Conservation (phyloP, 2,329 filamentous ascomycete species). For the Rachicladosporium sp. region DNA sequence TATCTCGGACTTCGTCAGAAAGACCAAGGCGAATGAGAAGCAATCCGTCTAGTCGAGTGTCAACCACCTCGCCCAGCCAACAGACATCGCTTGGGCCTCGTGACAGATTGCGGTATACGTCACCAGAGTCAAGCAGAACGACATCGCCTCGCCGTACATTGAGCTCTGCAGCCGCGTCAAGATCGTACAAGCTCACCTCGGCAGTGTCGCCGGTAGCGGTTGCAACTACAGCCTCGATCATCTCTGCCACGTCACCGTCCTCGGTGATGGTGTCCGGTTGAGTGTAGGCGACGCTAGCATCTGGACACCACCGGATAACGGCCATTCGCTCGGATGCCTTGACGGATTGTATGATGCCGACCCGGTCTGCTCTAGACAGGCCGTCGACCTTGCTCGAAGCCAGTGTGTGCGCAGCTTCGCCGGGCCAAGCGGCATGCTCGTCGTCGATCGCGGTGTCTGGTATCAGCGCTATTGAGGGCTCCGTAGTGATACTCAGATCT, state of each 20-base stretch:
- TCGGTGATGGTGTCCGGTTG: constrained; percentile 28
- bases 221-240: constrained; percentile 7
- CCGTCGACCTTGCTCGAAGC: constrained; percentile 7
- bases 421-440: constrained; percentile 45
- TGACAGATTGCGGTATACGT: constrained; percentile 12
- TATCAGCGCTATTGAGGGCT: constrained; percentile 34
- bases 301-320: constrained; percentile 41
- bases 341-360: constrained; percentile 46
- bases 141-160: constrained; percentile 40
- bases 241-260: constrained; percentile 30
- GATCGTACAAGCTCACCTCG: constrained; percentile 48
- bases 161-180: constrained; percentile 37
- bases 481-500: constrained; percentile 38
- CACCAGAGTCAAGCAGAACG: constrained; percentile 30
- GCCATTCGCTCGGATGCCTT: constrained; percentile 44
- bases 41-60: constrained; percentile 39
- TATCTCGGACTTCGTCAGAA: constrained; percentile 35
- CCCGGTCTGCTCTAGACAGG: constrained; percentile 27
- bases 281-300: constrained; percentile 45
- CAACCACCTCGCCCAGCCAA: constrained; percentile 47
- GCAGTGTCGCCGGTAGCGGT: constrained; percentile 22
- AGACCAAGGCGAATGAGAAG: constrained; percentile 43
- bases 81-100: constrained; percentile 6
- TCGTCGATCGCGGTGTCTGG: constrained; percentile 41
- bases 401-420: constrained; percentile 33